Base-by-base conservation (phyloP, 2,329 filamentous ascomycete species). In the Aureobasidium mangrovei region DNA sequence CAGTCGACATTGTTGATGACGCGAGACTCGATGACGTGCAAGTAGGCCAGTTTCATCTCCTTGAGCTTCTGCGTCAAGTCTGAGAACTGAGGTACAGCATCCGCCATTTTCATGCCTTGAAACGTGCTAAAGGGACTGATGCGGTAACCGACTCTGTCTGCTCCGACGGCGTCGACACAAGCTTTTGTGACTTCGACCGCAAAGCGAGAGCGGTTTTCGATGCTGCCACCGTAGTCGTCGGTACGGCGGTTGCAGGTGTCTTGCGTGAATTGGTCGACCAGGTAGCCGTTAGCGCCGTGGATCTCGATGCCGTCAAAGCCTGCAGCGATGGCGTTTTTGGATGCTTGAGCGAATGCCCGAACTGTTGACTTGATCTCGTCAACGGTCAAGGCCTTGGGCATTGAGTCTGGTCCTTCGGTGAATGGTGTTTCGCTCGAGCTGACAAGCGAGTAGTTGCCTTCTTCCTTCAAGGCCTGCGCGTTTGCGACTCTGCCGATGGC, bases 201-300 rank as follows among this genome's bases (percentile, higher is more conserved):
- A 56, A 82, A 75, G n/a, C 77, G 64, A 46, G 72, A 60, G 56
- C 80, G 70, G 58, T 78, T 76, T 67, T 73, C 72, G 5, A 76
- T 62, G 38, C 67, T 72, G 6, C 75, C 76, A 5, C 67, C 76
- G 68, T 68, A 77, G 48, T 44, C 60, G 56, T 79, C 76, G 1
- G 69, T 78, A 2, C 81, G 73, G 42, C 71, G 70, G 66, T 84
- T 84, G 60, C 70, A 69, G 4, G 67, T 74, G 55, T 77, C 75
- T 59, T 80, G 83, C 10, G 85, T 70, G 65, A 88, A 89, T 60
- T 84, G 77, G 56, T 78, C 77, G 8, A 85, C 65, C 1, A 89
- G 72, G 62, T 88, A 88, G 7, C 64, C 64, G 52, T 66, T 68
- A 4, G 63, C 68, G 36, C 65, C 73, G 58, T 75, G 72, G 9